Base-by-base conservation (phyloP, 208 protist species). In the Lotmaria passim region DNA sequence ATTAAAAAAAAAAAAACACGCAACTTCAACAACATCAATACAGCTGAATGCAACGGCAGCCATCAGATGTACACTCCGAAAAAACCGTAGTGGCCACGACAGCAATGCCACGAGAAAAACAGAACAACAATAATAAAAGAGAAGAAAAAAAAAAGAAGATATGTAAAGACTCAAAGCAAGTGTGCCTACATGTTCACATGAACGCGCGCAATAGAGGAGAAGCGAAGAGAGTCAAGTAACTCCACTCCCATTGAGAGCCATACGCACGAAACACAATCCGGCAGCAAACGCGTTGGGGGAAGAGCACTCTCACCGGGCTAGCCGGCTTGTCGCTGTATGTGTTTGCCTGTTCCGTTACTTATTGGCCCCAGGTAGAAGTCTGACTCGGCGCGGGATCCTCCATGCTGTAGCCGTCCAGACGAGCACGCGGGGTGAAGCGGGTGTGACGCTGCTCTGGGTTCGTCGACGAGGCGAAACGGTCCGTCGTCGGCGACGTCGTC, bases 381-480 rank as follows among this genome's bases (percentile, higher is more conserved):
- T 89, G 85, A 63, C 88, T 80, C 3, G 91, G 80, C 31, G 67
- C 64, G 7, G 80, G 75, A 43, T 96, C 85, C 52, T 96, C 91
- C 30, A 91, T 77, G 53, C 59, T 84, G 48, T 73, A 43, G 23
- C 78, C 79, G 36, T 78, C 64, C 44, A 78, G 50, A 11, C 72
- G 86, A 17, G 77, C 38, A 17, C 83, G 81, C n/a, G 69, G 55
- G 7, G 69, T 48, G 73, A 96, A 94, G 23, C 70, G 88, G n/a
- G 74, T 89, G 44, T 80, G 75, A 26, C 91, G 88, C 77, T 93
- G 91, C 80, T 96, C 88, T 12, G 91, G 88, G 65, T 96, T 81
- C 31, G 88, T 96, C 14, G 65, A 51, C 6, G 91, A 96, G n/a
- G 91, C 91, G 70, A 91, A 96, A 15, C 91, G 86, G 56, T 96